Evolutionary conservation across 1,284 basidiomycete species (phyloP), one percentile per base, ranked within the genome.

Genomic region (Microstroma glucosiphilum): DNA sequence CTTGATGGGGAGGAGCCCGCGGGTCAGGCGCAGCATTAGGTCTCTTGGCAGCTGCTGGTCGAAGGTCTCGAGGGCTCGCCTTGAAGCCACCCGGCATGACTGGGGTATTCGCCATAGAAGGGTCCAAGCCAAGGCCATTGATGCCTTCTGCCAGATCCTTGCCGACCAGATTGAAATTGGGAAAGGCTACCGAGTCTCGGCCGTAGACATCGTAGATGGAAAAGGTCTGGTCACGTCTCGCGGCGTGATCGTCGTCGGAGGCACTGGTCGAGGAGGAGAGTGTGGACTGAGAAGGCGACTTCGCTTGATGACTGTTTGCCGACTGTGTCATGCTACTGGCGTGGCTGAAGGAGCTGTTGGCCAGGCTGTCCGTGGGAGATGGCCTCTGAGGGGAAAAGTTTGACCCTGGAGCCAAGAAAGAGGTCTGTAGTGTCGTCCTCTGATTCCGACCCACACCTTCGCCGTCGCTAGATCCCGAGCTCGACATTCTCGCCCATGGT

Each of bases 131-230:
- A 4, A 48, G 21, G 43, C 43, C 21, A 12, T 48, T 48, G 43
- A 48, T n/a, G 13, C 43, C 43, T 4, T 48, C 21, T 48, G 43
- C 15, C 12, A 48, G 21, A 21, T 48, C 17, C 30, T 37, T n/a
- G 46, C 46, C 59, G 21, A 62, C 64, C 56, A 72, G 69, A 60
- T 69, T 64, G 61, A 75, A 75, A 63, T 75, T 74, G 42, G 73
- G 73, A 46, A 76, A 76, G 11, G 73, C 73, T 7, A 76, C 73
- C 59, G 72, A 74, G 59, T 76, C 73, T 11, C 73, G 66, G 11
- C 73, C 73, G 56, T 76, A 76, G 40, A 76, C 68, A 56, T 76
- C 73, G 71, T 76, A 76, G 60, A 76, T 76, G 58, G 68, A 70
- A 41, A 75, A 69, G 1, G 73, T 64, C 51, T 76, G 74, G 60